These are phyloP conservation scores for Aspergillus carbonarius DNA, from an alignment of 2,329 filamentous ascomycete genomes.

Conservation along the genomic window DNA sequence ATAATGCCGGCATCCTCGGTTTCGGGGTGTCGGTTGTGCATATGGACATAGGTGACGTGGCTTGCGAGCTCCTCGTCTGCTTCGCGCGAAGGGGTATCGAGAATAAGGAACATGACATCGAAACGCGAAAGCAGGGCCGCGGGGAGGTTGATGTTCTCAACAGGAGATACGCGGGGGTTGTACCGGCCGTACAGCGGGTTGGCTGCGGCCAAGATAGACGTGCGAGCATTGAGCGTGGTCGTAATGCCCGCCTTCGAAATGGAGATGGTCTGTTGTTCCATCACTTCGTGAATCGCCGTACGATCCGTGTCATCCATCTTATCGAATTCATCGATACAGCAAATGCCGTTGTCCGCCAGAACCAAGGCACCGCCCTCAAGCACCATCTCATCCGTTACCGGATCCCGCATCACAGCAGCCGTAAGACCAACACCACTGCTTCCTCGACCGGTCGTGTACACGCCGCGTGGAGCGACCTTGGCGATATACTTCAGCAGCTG, in stretches of 20 bases:
- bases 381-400: slow-evolving; percentile 75
- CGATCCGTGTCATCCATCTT: slow-evolving; percentile 80
- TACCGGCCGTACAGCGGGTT: slow-evolving; percentile 98
- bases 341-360: slow-evolving; percentile 76
- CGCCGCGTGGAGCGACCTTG: slow-evolving; percentile 91
- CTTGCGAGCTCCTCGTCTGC: slow-evolving; percentile 88
- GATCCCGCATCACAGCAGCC: slow-evolving; percentile 76
- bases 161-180: slow-evolving; percentile 93
- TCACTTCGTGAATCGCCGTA: slow-evolving; percentile 81
- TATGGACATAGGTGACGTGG: slow-evolving; percentile 95
- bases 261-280: slow-evolving; percentile 84
- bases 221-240: slow-evolving; percentile 92
- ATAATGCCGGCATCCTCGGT: slow-evolving; percentile 66
- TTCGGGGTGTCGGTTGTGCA: slow-evolving; percentile 91
- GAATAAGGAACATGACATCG: slow-evolving; percentile 92
- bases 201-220: slow-evolving; percentile 90
- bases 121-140: slow-evolving; percentile 95
- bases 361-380: slow-evolving; percentile 78
- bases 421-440: slow-evolving; percentile 80
- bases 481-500: slow-evolving; percentile 98
- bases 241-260: slow-evolving; percentile 92
- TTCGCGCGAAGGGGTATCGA: slow-evolving; percentile 89
- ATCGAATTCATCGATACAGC: slow-evolving; percentile 83
- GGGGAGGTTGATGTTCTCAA: slow-evolving; percentile 99
- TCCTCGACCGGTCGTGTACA: slow-evolving; percentile 79